A percentile compares a stretch with the other conserved stretches of the same genome.
phyloP scores from a whole-genome alignment of 257 asterid genomes.

The Solanum rostratum region DNA sequence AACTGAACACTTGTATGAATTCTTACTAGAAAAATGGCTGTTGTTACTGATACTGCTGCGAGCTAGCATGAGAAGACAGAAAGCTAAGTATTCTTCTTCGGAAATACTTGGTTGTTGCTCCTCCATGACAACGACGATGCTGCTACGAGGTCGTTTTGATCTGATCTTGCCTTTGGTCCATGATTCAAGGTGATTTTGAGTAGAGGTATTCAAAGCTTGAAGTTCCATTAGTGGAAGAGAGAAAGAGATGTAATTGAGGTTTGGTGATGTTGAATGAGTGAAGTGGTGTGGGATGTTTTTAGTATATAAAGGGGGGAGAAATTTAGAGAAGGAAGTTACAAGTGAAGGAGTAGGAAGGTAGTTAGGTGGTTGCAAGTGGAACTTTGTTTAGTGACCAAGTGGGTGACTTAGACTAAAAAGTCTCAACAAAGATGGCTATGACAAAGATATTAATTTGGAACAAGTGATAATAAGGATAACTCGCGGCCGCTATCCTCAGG shows the following conservation, averaged over 20 bases:
- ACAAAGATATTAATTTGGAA: no score
- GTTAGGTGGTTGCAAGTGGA: no score
- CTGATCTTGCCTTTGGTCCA: constrained; percentile 36
- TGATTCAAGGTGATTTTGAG: constrained; percentile 7
- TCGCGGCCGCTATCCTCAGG: no score
- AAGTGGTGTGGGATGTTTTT: no score
- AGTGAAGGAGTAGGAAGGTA: constrained; percentile 34
- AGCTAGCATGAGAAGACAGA: constrained; percentile 56
- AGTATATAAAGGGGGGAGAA: no score
- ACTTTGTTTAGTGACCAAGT: no score
- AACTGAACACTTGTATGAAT: constrained; percentile 29
- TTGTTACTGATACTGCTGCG: constrained; percentile 4
- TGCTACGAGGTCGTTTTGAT: constrained; percentile 27
- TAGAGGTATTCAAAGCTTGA: constrained; percentile 27
- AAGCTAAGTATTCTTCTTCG: constrained; percentile 56
- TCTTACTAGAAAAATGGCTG: neutral
- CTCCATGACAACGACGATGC: neutral
- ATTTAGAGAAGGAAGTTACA: constrained; percentile 59
- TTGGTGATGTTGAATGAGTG: no score
- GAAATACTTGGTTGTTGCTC: constrained; percentile 1
- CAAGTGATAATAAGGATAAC: no score
- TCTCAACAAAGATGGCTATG: no score
- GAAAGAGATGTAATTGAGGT: no score
- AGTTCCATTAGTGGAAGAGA: no score
- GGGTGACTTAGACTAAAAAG: no score